A percentile compares a stretch with the other conserved stretches of the same genome.
These are phyloP conservation scores for Nepenthes gracilis DNA, from an alignment of 148 eudicot species.

Conservation along the genomic window DNA sequence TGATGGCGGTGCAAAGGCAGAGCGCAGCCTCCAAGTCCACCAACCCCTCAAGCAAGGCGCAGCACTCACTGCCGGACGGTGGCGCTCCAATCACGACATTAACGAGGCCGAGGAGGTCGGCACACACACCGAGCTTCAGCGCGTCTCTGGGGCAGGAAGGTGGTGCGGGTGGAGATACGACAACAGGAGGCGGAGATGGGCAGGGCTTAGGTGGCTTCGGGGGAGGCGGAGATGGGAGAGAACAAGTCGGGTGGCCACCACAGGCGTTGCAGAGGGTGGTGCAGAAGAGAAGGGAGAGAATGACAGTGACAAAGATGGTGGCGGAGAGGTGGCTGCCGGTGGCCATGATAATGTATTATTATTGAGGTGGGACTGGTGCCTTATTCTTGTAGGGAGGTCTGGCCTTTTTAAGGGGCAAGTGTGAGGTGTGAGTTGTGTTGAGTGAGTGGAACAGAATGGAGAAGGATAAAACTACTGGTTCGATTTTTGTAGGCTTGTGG, in stretches of 20 bases:
- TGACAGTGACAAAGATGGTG: background rate
- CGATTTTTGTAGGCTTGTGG: background rate
- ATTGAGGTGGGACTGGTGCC: background rate
- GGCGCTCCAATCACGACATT: slow-evolving; percentile 1
- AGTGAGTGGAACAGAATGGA: background rate
- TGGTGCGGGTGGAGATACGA: background rate
- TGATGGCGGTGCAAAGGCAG: slow-evolving; percentile 11
- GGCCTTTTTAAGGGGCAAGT: background rate
- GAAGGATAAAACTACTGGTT: background rate
- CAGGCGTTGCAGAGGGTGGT: background rate
- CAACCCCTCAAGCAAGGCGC: slow-evolving; percentile 6
- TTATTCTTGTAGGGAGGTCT: background rate
- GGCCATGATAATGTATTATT: background rate
- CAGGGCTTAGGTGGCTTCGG: background rate
- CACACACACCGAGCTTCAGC: slow-evolving; percentile 30
- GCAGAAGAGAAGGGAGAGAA: background rate
- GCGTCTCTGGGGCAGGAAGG: slow-evolving; percentile 19
- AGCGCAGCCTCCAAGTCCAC: slow-evolving; percentile 7
- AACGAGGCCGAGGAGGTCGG: slow-evolving; percentile 12
- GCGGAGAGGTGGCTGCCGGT: background rate
- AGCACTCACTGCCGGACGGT: slow-evolving; percentile 4
- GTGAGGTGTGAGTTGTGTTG: background rate
- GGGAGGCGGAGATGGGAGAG: background rate
- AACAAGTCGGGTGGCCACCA: background rate
- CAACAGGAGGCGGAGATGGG: background rate